A percentile compares a stretch with the other conserved stretches of the same genome.
phyloP scores from a whole-genome alignment of 352 stramenopile species.

The Phytophthora palmivora region DNA sequence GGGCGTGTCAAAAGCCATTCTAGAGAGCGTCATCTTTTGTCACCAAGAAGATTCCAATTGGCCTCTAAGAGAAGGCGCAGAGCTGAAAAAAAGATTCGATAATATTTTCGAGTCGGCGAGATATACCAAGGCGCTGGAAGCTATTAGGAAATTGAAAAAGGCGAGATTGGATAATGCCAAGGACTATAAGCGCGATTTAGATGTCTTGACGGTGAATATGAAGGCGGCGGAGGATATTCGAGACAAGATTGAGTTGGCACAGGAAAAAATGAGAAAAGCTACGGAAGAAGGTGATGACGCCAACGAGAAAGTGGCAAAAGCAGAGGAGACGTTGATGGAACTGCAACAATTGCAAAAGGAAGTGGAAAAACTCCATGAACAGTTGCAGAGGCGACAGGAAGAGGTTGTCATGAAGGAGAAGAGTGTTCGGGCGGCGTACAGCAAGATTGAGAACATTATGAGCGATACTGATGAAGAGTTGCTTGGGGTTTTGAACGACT shows the following conservation, averaged over 20 bases:
- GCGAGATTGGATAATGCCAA: slow-evolving; percentile 81
- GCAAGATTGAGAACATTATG: slow-evolving; percentile 74
- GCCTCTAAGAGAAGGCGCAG: slow-evolving; percentile 95
- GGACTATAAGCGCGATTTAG: slow-evolving; percentile 95
- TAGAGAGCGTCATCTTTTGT: slow-evolving; percentile 99
- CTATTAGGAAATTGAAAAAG: slow-evolving; percentile 95
- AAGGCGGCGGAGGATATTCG: slow-evolving; percentile 62
- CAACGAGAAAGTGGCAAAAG: slow-evolving; percentile 46
- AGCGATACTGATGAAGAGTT: slow-evolving; percentile 76
- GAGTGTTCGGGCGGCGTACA: slow-evolving; percentile 43
- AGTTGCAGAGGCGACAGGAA: slow-evolving; percentile 42
- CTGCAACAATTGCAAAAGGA: slow-evolving; percentile 57
- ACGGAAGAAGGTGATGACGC: slow-evolving; percentile 44
- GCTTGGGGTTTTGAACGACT: slow-evolving; percentile 55
- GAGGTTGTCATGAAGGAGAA: slow-evolving; percentile 53
- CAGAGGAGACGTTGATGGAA: slow-evolving; percentile 62
- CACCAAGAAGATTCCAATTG: slow-evolving; percentile 99
- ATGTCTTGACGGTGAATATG: slow-evolving; percentile 90
- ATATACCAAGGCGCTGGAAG: slow-evolving; percentile 98
- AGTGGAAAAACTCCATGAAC: slow-evolving; percentile 42
- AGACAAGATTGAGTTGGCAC: slow-evolving; percentile 55
- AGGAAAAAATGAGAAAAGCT: slow-evolving; percentile 53
- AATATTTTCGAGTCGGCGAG: slow-evolving; percentile 99
- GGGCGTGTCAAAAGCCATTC: slow-evolving; percentile 97
- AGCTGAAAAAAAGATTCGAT: slow-evolving; percentile 99